Evolutionary conservation across 495 filamentous ascomycete genomes (phyloP), one percentile per base, ranked within the genome.

Genomic region (Pyronema omphalodes): DNA sequence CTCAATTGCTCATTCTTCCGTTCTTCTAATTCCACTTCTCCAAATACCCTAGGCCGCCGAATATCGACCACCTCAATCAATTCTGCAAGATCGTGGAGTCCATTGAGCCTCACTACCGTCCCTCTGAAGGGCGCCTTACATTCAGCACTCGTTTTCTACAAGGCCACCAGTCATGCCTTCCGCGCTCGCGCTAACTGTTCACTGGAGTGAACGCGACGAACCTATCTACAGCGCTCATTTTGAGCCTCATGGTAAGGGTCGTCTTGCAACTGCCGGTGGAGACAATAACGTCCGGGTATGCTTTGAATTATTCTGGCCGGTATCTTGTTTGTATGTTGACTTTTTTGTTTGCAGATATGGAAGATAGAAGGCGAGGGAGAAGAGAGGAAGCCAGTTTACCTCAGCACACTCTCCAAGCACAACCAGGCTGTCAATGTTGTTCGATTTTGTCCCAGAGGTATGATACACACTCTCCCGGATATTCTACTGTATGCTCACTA

Each of bases 351-450:
- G 61, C 67, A 93, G 84, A 69, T 96, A 56, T 99, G 91, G 91
- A 86, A 80, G 68, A 71, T 99, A 50, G 85, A 94, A 52, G 70
- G 76, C 18, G 80, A 81, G 55, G 88, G 84, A n/a, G 89, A 94
- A 43, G 83, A 87, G 56, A 74, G 88, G 37, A 91, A 78, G 55
- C 84, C 93, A 36, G 80, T 85, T 23, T 99, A 96, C 65, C 68
- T 99, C 51, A 87, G 86, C 43, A 96, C 88, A 0, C 73, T 96
- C 54, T 69, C 81, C 29, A 94, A 93, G 67, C 91, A 99, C 67
- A 89, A 86, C 18, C 93, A 96, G 69, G 86, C 91, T 33, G 93
- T 99, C 58, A 99, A 99, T 76, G 91, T 95, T 41, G 93, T 99
- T 15, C 76, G 91, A 60, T 99, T 88, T 74, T 83, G 85, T 62